phyloP scores from a whole-genome alignment of 2,329 filamentous ascomycete genomes.

The Phialemoniopsis sp. region DNA sequence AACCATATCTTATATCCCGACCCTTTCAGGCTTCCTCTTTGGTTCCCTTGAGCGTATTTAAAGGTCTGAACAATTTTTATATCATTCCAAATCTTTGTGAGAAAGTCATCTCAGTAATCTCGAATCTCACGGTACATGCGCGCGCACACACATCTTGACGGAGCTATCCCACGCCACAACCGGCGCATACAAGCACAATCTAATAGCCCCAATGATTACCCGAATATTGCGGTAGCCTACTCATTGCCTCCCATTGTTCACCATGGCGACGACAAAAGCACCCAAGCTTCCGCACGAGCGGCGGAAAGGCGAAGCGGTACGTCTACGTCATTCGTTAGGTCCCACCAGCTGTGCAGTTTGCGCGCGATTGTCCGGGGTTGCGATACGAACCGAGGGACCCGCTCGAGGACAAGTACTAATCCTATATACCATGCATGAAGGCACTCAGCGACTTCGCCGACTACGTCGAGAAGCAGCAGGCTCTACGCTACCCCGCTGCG shows the following conservation, averaged over 20 bases:
- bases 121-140: too few species aligned
- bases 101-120: too few species aligned
- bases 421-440: too few species aligned
- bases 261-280: slow-evolving; percentile 49
- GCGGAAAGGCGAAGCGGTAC: slow-evolving; percentile 81
- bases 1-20: not conserved
- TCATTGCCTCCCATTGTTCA: slow-evolving; percentile 8
- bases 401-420: slow-evolving; percentile 2
- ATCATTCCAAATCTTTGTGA: too few species aligned
- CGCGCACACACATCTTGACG: not conserved
- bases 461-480: slow-evolving; percentile 93
- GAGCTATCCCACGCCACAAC: too few species aligned
- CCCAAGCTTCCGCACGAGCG: slow-evolving; percentile 73
- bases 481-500: slow-evolving; percentile 54
- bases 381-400: too few species aligned
- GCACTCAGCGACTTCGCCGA: slow-evolving; percentile 96
- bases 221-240: slow-evolving; percentile 18
- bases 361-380: too few species aligned
- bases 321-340: slow-evolving; percentile 17
- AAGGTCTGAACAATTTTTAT: too few species aligned
- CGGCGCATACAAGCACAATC: too few species aligned
- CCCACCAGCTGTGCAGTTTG: too few species aligned
- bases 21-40: too few species aligned
- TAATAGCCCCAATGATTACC: slow-evolving; percentile 18
- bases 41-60: too few species aligned